Percentiles rank a stretch among this genome's conserved stretches.
These are phyloP conservation scores for Clonostachys byssicola DNA, from an alignment of 2,329 filamentous ascomycete species.

Conservation along the genomic window DNA sequence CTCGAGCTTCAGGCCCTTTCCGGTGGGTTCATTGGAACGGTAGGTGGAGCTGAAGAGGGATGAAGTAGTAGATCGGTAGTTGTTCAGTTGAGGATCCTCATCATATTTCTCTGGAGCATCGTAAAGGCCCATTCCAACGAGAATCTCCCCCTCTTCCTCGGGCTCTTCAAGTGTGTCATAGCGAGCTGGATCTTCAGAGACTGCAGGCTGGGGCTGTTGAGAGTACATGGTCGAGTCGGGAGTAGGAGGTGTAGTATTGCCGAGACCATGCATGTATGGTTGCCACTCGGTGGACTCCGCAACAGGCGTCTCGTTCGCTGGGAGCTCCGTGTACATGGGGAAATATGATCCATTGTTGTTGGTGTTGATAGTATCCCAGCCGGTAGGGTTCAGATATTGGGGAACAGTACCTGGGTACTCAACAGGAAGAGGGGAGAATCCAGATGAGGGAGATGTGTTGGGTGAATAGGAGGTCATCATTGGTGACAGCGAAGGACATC, in stretches of 20 bases:
- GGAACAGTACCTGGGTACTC: slow-evolving; percentile 24
- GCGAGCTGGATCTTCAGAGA: slow-evolving; percentile 43
- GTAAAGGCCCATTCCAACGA: slow-evolving; percentile 81
- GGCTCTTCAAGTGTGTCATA: slow-evolving; percentile 46
- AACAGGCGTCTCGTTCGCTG: slow-evolving; percentile 1
- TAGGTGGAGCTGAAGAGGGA: slow-evolving; percentile 48
- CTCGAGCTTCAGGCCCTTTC: slow-evolving; percentile 76
- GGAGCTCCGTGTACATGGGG: slow-evolving; percentile 7
- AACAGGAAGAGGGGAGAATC: slow-evolving; percentile 49
- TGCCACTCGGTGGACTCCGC: slow-evolving; percentile 33
- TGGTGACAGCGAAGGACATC: slow-evolving; percentile 40
- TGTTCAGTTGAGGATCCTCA: slow-evolving; percentile 44
- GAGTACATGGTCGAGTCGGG: slow-evolving; percentile 52
- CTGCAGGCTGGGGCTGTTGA: slow-evolving; percentile 41
- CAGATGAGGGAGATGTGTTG: slow-evolving; percentile 50
- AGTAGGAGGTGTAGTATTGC: slow-evolving; percentile 51
- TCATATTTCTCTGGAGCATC: slow-evolving; percentile 60
- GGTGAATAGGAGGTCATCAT: slow-evolving; percentile 52
- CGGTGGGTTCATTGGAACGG: slow-evolving; percentile 41
- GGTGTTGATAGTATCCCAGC: slow-evolving; percentile 21
- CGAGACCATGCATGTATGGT: slow-evolving; percentile 38
- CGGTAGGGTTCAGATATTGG: slow-evolving; percentile 32
- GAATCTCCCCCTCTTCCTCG: slow-evolving; percentile 63
- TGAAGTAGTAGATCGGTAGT: slow-evolving; percentile 50
- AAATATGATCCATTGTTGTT: slow-evolving; percentile 12